A percentile compares a stretch with the other conserved stretches of the same genome.
Conservation (phyloP, 345 rosid genomes). For the Linum usitatissimum region DNA sequence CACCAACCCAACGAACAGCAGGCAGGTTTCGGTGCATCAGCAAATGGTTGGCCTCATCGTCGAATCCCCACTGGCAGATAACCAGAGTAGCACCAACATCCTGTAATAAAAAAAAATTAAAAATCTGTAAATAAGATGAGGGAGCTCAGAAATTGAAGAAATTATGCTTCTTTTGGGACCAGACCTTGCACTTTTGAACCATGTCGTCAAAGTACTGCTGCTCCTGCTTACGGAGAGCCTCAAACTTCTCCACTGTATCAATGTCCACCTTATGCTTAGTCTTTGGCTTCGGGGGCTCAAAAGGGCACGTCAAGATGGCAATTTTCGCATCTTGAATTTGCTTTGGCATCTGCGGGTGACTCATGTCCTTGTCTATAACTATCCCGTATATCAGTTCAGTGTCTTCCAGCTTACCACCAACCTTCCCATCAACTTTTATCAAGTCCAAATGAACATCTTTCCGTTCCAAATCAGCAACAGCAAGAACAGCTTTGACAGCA, state of each 20-base stretch:
- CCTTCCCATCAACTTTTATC: constrained; percentile 93
- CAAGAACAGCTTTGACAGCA: constrained; percentile 88
- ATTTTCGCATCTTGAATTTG: constrained; percentile 80
- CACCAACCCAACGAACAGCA: constrained; percentile 99
- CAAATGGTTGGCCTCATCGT: constrained; percentile 96
- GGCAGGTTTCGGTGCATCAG: constrained; percentile 92
- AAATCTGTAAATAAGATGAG: neutral
- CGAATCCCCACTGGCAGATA: constrained; percentile 99
- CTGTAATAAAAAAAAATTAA: constrained; percentile 27
- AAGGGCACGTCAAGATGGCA: constrained; percentile 94
- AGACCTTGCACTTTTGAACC: constrained; percentile 93
- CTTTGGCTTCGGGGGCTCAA: constrained; percentile 98
- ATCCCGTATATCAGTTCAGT: constrained; percentile 84
- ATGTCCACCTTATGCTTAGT: constrained; percentile 99
- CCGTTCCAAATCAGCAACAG: constrained; percentile 94
- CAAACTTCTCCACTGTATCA: constrained; percentile 90
- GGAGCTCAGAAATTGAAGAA: neutral
- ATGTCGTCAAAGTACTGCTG: constrained; percentile 88
- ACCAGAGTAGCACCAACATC: constrained; percentile 96
- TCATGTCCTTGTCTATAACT: constrained; percentile 84
- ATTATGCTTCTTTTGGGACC: neutral
- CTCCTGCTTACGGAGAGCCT: constrained; percentile 83
- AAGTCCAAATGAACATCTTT: constrained; percentile 87
- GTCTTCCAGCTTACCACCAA: constrained; percentile 86
- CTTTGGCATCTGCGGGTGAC: constrained; percentile 99